Evolutionary conservation across 768 basidiomycete genomes (phyloP), one percentile per base, ranked within the genome.

Genomic region (Hypsizygus marmoreus): DNA sequence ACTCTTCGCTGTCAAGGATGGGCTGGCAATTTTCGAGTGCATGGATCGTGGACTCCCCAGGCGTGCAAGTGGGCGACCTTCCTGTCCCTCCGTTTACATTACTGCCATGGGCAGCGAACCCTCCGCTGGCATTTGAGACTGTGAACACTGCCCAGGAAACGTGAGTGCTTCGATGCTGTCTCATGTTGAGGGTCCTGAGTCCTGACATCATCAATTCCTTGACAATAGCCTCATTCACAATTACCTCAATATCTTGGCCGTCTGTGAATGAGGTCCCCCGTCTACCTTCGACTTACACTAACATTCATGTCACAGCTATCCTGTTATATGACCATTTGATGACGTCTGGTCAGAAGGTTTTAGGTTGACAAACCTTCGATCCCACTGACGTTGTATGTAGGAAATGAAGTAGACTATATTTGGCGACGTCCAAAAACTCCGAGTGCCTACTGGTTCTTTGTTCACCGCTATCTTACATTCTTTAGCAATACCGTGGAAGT

Each of bases 381-480:
- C 14, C 11, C 44, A 22, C 32, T 39, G 25, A 35, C 9, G 25
- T n/a, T n/a, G n/a, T 24, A n/a, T 5, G 11, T 35, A 73, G 72
- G 60, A 3, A 51, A 59, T 40, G 79, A 80, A 52, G 55, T 76
- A 28, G 54, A 62, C 12, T 66, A 68, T 40, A 54, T 81, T 4
- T 81, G 80, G 80, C 59, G 60, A 41, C 63, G 67, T 34, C 69
- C 68, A 1, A 70, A 69, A 42, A 64, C 60, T 1, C 39, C 50
- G 7, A 71, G 74, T 41, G 64, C 74, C 2, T 66, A 68, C 23
- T 66, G 72, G 54, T 81, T 81, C 58, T 71, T 76, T 38, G 34
- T 75, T 25, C 77, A 78, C 49, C 74, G 79, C 4, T 82, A 82
- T 43, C 50, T 75, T 23, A 65, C 74, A 2, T 64, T 76, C 38